A percentile compares a stretch with the other conserved stretches of the same genome.
phyloP scores from a whole-genome alignment of 75 land plant species.

The Pinus tabuliformis region DNA sequence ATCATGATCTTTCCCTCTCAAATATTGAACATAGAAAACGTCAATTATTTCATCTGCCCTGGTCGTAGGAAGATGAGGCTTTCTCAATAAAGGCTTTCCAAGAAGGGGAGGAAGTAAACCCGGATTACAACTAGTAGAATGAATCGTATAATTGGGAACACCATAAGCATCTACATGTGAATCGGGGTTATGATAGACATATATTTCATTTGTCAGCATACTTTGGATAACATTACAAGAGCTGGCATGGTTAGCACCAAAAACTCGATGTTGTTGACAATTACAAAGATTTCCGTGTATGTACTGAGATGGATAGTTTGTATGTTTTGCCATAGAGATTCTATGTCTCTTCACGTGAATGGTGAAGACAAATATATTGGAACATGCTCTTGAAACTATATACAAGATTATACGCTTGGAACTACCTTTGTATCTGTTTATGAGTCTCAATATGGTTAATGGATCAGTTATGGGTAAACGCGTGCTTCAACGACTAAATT shows the following conservation, averaged over 20 bases:
- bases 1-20: slow-evolving; percentile 5
- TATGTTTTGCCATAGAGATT: slow-evolving; percentile 12
- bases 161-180: slow-evolving; percentile 31
- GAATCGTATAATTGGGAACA: slow-evolving; percentile 19
- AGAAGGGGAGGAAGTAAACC: background rate
- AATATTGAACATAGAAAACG: slow-evolving; percentile 6
- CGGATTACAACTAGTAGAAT: slow-evolving; percentile 21
- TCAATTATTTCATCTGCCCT: slow-evolving; percentile 6
- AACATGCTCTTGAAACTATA: too few relatives aligned
- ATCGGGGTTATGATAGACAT: background rate
- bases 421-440: too few relatives aligned
- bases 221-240: background rate
- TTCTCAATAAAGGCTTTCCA: too few relatives aligned
- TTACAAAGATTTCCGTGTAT: slow-evolving; percentile 6
- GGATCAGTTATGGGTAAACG: too few relatives aligned
- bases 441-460: too few relatives aligned
- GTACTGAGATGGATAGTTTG: background rate
- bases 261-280: background rate
- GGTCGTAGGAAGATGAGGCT: too few relatives aligned
- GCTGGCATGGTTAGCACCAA: background rate
- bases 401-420: too few relatives aligned
- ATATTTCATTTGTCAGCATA: slow-evolving; percentile 1
- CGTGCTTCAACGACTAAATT: too few relatives aligned
- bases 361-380: slow-evolving; percentile 11
- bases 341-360: slow-evolving; percentile 22